phyloP scores from a whole-genome alignment of 495 filamentous ascomycete species.

The Aspergillus olivimuriae region DNA sequence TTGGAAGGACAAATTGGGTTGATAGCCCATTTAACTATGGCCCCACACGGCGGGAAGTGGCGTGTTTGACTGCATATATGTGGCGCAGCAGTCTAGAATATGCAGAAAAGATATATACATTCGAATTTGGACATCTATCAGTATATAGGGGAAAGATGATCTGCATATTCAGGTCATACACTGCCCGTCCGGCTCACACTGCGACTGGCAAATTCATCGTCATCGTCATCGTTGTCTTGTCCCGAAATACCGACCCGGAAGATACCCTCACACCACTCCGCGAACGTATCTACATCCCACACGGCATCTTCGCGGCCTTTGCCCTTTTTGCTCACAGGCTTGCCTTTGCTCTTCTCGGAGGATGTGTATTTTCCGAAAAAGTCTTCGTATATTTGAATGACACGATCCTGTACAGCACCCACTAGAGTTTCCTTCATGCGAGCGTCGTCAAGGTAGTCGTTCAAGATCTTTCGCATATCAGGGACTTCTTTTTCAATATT shows the following conservation, averaged over 20 bases:
- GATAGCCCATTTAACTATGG: background rate
- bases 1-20: background rate
- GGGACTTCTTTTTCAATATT: slow-evolving; percentile 51
- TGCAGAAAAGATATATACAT: background rate
- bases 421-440: slow-evolving; percentile 58
- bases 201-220: slow-evolving; percentile 5
- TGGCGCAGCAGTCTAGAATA: background rate
- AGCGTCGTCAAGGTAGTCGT: slow-evolving; percentile 53
- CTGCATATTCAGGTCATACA: slow-evolving; percentile 1
- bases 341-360: slow-evolving; percentile 37
- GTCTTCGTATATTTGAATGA: slow-evolving; percentile 52
- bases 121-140: background rate
- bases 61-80: too few species aligned
- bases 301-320: slow-evolving; percentile 56
- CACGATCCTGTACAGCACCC: slow-evolving; percentile 54
- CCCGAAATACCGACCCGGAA: slow-evolving; percentile 45
- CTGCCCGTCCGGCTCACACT: slow-evolving; percentile 14
- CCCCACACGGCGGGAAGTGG: too few species aligned
- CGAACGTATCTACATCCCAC: slow-evolving; percentile 61
- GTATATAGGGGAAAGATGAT: background rate
- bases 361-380: slow-evolving; percentile 50
- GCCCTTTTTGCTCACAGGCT: slow-evolving; percentile 46
- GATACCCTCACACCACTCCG: slow-evolving; percentile 50
- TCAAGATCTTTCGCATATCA: slow-evolving; percentile 43
- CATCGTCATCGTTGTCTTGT: slow-evolving; percentile 13